phyloP scores from a whole-genome alignment of 306 rosid genomes.

The Trichosanthes cucumerina region DNA sequence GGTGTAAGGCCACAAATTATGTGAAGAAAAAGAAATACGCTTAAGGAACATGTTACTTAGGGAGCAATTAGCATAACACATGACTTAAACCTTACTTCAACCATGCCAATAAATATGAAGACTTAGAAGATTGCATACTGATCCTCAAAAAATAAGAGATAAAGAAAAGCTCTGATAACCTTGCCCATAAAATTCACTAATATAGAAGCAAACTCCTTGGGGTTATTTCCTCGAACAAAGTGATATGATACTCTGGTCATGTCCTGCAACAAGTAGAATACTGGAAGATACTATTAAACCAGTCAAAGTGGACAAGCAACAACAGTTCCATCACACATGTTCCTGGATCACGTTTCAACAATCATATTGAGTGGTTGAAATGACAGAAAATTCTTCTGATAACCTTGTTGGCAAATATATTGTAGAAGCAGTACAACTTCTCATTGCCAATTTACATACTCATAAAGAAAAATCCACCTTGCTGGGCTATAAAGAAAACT shows the following conservation, averaged over 20 bases:
- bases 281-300: constrained; percentile 5
- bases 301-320: background rate
- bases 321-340: background rate
- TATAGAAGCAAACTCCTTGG: constrained; percentile 59
- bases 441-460: background rate
- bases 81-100: background rate
- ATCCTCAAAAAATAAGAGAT: constrained; percentile 5
- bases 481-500: background rate
- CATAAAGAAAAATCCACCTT: background rate
- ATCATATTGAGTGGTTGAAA: background rate
- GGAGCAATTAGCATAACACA: background rate
- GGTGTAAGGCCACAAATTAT: background rate
- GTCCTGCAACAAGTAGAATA: constrained; percentile 54
- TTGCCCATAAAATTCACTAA: constrained; percentile 76
- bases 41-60: background rate
- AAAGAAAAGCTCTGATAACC: constrained; percentile 32
- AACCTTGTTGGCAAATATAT: background rate
- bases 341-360: background rate
- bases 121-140: background rate
- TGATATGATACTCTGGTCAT: constrained; percentile 69
- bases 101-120: background rate
- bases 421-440: background rate
- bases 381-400: background rate
- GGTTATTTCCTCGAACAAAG: constrained; percentile 78
- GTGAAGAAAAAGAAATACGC: background rate